Evolutionary conservation across 805 yeast species (phyloP), one percentile per base, ranked within the genome.

Genomic region (Wickerhamiella sorbophila): DNA sequence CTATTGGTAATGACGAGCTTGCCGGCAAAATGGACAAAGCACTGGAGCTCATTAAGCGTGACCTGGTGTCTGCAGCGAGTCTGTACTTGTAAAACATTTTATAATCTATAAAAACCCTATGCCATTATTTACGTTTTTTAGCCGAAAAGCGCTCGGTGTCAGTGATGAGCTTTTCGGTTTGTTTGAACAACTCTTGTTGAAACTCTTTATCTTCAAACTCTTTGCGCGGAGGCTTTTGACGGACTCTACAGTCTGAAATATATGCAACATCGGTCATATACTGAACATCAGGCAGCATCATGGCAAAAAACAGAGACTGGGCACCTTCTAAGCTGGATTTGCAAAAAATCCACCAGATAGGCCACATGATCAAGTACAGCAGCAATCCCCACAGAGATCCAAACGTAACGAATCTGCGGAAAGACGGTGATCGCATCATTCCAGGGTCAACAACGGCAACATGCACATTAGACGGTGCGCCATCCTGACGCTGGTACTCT

Each of bases 51-150:
- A 85, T 91, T 44, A 95, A 87, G 58, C 81, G 98, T 64, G 97
- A 87, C 61, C 81, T 91, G 49, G 97, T 91, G 41, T 80, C 94
- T 50, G 97, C 97, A 19, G 95, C 95, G 21, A 86, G 96, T 3
- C 70, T 91, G 67, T 91, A 91, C 62, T 58, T 76, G 47, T 64
- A 61, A 17, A n/a, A 16, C 17, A 24, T 29, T 4, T 29, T 5
- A n/a, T 15, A 16, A 5, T 32, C 4, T 4, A 34, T 14, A 14
- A 33, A 33, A 21, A 36, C n/a, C 24, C 6, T 21, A 19, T n/a
- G 24, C 21, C 22, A 44, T 17, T 24, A 34, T 33, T 19, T 34
- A 12, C 33, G 27, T 26, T 42, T 33, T 42, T 44, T 24, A n/a
- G 43, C 95, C 32, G 84, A 71, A 44, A 66, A 68, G 59, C 73